Evolutionary conservation across 345 rosid species (phyloP).

Genomic region (Corchorus capsularis): DNA sequence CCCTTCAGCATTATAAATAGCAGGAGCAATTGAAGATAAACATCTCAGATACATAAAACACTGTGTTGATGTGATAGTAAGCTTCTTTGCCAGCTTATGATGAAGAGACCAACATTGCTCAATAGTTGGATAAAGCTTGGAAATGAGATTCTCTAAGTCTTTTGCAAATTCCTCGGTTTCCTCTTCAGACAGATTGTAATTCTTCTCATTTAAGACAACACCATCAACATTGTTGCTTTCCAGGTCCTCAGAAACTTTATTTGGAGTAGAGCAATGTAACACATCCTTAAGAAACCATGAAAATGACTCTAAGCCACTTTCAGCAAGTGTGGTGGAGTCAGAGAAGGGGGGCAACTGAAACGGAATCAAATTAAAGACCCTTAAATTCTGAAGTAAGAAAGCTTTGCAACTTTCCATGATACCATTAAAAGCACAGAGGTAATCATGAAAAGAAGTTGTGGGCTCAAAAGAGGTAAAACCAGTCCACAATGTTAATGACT

Average conservation of each 20-base stretch:
- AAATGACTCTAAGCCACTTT: slow-evolving; percentile 29
- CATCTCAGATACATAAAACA: slow-evolving; percentile 60
- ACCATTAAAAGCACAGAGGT: slow-evolving; percentile 63
- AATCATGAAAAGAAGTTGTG: slow-evolving; percentile 65
- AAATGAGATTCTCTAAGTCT: slow-evolving; percentile 50
- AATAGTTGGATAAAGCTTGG: slow-evolving; percentile 50
- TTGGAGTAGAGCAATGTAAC: slow-evolving; percentile 23
- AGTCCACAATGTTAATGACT: slow-evolving; percentile 58
- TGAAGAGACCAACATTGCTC: slow-evolving; percentile 72
- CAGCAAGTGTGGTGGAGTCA: slow-evolving; percentile 26
- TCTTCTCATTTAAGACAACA: slow-evolving; percentile 27
- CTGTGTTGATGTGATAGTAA: slow-evolving; percentile 54
- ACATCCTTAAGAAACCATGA: slow-evolving; percentile 56
- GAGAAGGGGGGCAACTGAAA: slow-evolving; percentile 39
- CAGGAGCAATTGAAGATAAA: slow-evolving; percentile 46
- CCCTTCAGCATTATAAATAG: slow-evolving; percentile 37
- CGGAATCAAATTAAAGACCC: slow-evolving; percentile 43
- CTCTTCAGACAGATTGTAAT: slow-evolving; percentile 38
- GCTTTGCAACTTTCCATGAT: slow-evolving; percentile 61
- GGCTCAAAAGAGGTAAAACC: slow-evolving; percentile 64
- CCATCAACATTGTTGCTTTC: slow-evolving; percentile 31
- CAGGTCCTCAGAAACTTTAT: slow-evolving; percentile 35
- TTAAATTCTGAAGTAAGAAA: slow-evolving; percentile 46
- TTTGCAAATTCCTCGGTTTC: slow-evolving; percentile 54
- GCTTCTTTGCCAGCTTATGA: slow-evolving; percentile 56